Conservation (phyloP, 805 yeast species). For the Yarrowia hollandica region DNA sequence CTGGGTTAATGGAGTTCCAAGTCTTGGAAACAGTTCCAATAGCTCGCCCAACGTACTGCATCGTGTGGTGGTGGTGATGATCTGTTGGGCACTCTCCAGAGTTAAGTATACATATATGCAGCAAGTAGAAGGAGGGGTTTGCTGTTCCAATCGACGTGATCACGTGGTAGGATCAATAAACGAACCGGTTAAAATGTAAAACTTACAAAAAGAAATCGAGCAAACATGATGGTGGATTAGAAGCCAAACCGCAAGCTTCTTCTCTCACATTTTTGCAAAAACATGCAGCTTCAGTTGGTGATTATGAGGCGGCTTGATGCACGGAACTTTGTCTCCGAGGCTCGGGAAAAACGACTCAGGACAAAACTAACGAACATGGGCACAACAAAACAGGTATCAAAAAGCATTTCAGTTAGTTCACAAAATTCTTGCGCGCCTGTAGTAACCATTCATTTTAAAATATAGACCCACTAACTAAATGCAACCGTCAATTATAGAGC, state of each 20-base stretch:
- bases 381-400: background rate
- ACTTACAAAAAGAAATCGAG: too few species aligned
- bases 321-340: slow-evolving; percentile 17
- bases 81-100: slow-evolving; percentile 24
- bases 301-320: background rate
- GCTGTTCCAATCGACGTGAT: slow-evolving; percentile 26
- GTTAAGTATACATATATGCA: slow-evolving; percentile 20
- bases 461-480: too few species aligned
- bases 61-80: slow-evolving; percentile 38
- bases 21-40: slow-evolving; percentile 93
- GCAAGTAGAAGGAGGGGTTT: slow-evolving; percentile 26
- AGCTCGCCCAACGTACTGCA: slow-evolving; percentile 97
- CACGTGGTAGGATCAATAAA: background rate
- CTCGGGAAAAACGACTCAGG: slow-evolving; percentile 16
- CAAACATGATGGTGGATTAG: too few species aligned
- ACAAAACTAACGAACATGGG: background rate
- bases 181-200: background rate
- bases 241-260: background rate
- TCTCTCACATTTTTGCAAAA: background rate
- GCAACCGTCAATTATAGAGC: too few species aligned
- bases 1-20: slow-evolving; percentile 95
- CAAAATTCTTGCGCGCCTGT: too few species aligned
- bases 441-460: too few species aligned
- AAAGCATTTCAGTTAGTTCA: too few species aligned
- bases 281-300: background rate